Evolutionary conservation across 305 asterid species (phyloP).

Genomic region (Fraxinus ornus): DNA sequence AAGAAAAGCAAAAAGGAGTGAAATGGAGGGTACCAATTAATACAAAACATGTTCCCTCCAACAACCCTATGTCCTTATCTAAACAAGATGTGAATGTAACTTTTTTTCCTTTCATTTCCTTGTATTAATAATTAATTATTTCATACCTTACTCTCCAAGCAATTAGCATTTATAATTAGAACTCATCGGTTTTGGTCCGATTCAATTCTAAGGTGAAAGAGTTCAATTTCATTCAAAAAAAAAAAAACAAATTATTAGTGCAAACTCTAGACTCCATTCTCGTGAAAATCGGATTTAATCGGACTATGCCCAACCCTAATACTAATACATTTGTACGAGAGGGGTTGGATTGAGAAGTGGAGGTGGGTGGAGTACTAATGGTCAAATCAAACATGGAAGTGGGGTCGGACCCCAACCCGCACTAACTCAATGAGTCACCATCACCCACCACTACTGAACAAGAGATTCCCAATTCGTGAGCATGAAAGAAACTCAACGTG

Average conservation of each 20-base stretch:
- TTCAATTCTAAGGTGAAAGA: too few species aligned
- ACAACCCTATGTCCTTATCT: not conserved
- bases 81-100: not conserved
- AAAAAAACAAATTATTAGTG: too few species aligned
- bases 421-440: slow-evolving; percentile 5
- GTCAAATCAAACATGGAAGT: slow-evolving; percentile 28
- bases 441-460: slow-evolving; percentile 18
- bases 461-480: slow-evolving; percentile 27
- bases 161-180: too few species aligned
- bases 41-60: not conserved
- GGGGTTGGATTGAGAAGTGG: not conserved
- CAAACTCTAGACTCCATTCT: not conserved
- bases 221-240: too few species aligned
- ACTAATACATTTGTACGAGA: not conserved
- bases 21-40: not conserved
- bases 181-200: too few species aligned
- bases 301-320: not conserved
- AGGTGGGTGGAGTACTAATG: not conserved
- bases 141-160: not conserved
- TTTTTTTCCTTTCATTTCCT: not conserved
- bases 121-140: not conserved
- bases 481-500: slow-evolving; percentile 10
- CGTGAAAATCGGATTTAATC: not conserved
- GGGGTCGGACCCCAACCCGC: slow-evolving; percentile 10
- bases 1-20: not conserved